Evolutionary conservation across 495 filamentous ascomycete genomes (phyloP), one percentile per base, ranked within the genome.

Genomic region (Tuber brumale): DNA sequence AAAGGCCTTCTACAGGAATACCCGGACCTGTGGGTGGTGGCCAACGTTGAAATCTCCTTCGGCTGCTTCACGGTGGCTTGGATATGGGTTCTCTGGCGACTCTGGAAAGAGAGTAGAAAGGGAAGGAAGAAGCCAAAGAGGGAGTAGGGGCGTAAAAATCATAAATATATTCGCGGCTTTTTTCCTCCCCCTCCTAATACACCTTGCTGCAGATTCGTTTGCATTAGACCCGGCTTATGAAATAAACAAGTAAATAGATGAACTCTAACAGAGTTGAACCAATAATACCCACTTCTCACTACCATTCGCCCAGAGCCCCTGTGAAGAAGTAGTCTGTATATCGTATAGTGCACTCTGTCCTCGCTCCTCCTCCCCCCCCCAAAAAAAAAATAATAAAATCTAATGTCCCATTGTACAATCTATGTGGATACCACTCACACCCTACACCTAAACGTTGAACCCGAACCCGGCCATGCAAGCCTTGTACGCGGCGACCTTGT

Each of bases 401-500:
- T 72, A 72, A 31, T 35, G 35, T 39, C 48, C 21, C 37, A 35
- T 35, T 51, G 37, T 37, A 71, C 35, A 43, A n/a, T 57, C 45
- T 43, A 70, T 37, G 41, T 41, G 31, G 66, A 71, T 72, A 69
- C 69, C 66, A 10, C 27, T 19, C 12, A n/a, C n/a, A 14, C 27
- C n/a, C 41, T 27, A 19, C 18, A 44, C 10, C 71, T 82, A 82
- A 61, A 82, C 43, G 84, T 92, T 90, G 87, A 98, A 99, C 46
- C 95, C 95, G 83, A 91, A 98, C 31, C 94, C 92, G 57, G 89
- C 90, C 95, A 99, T 99, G 84, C 95, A 99, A 73, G 85, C 89
- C 88, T 91, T 90, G 86, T 99, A 99, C 80, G 91, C 89, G 21
- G 94, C 90, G 78, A 99, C 92, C 74, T 90, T 89, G 21, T 90